Base-by-base conservation (phyloP, 1,284 basidiomycete species). In the Singerocomus inundabilis region DNA sequence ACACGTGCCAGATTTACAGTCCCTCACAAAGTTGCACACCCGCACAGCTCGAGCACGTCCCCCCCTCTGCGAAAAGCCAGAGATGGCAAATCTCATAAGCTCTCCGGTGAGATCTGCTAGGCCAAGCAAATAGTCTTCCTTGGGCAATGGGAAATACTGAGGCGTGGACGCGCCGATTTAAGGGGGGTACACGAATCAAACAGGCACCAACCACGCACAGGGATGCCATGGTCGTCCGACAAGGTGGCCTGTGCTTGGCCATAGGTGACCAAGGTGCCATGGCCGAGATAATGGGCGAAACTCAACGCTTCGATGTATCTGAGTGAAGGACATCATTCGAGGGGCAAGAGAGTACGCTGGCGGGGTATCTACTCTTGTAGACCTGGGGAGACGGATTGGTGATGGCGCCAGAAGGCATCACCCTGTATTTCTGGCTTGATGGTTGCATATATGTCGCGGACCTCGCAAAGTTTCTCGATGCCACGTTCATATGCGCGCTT, bases 21-120 rank as follows among this genome's bases (percentile, higher is more conserved):
- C 76, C 54, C 91, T 76, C 16, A 93, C 92, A 68, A 92, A 93
- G 29, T 73, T 75, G 65, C 88, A 88, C 4, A 93, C 81, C 53
- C 82, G 74, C 36, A 74, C 74, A 6, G 91, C 89, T 56, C 80
- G 85, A 51, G 78, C 73, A 43, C 85, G 81, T 24, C 90, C 86
- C 2, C 87, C 87, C 30, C 82, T 82, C 21, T 80, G 80, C 8
- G 85, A 75, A 40, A 89, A 80, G 12, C 82, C 76, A 36, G 84
- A 89, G 53, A 95, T 97, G 5, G 93, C 93, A 55, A 88, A 90
- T 32, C 96, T 82, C 96, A 98, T 98, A n/a, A 96, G 81, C 70
- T 98, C 96, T 36, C 96, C 96, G 0, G 93, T 97, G 30, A 99
- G 75, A 68, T 99, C 96, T 2, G 92, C 93, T 28, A 98, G 73